Evolutionary conservation across 164 flowering plant genomes (phyloP).

Genomic region (Pachysandra terminalis): DNA sequence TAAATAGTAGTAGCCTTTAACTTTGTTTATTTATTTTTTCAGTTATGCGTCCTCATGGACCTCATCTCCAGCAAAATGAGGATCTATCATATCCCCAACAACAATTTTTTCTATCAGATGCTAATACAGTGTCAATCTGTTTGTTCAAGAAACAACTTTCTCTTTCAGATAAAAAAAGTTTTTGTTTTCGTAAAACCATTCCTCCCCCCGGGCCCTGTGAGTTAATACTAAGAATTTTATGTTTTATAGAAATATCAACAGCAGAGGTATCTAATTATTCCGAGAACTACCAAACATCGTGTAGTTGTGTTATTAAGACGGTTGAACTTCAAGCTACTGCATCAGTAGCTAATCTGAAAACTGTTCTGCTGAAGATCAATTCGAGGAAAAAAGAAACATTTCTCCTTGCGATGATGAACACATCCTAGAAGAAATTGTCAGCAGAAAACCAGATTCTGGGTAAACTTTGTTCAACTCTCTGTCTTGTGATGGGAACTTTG

Average conservation of each 20-base stretch:
- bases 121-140: no score
- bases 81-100: no score
- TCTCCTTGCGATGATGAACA: constrained; percentile 86
- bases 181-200: no score
- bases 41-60: no score
- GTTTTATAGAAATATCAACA: constrained; percentile 59
- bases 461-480: constrained; percentile 26
- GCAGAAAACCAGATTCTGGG: constrained; percentile 72
- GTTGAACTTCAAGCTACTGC: constrained; percentile 75
- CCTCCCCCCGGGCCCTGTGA: no score
- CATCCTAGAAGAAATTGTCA: constrained; percentile 89
- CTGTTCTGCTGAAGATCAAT: constrained; percentile 49
- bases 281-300: constrained; percentile 57
- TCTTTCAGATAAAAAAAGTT: no score
- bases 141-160: no score
- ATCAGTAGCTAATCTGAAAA: constrained; percentile 58
- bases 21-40: no score
- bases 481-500: background rate
- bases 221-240: constrained; percentile 2
- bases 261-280: constrained; percentile 66
- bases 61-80: no score
- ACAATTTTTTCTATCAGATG: no score
- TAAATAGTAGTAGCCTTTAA: no score
- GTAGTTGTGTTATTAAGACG: constrained; percentile 75
- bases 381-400: constrained; percentile 54